Conservation (phyloP, 805 yeast genomes). For the Zygoascus flipseniorum region DNA sequence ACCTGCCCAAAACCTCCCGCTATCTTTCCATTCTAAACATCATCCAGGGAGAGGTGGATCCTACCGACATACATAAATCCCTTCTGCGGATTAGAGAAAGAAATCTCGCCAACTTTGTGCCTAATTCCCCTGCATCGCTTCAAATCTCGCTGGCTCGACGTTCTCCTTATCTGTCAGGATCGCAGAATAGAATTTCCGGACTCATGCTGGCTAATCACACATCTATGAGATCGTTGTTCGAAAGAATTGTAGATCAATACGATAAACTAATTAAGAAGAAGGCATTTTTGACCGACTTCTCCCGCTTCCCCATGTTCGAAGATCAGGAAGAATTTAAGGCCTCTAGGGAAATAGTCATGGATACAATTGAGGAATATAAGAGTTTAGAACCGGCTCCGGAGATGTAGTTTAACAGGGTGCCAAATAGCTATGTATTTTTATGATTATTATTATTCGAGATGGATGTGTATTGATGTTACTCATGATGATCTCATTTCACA, state of each 20-base stretch:
- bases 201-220: conserved; percentile 79
- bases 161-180: conserved; percentile 46
- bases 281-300: conserved; percentile 79
- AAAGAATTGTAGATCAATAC: conserved; percentile 62
- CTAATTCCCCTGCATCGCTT: conserved; percentile 75
- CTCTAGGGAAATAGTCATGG: conserved; percentile 63
- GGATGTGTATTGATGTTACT: too few relatives aligned
- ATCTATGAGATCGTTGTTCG: conserved; percentile 57
- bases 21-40: conserved; percentile 68
- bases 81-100: conserved; percentile 34
- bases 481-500: not conserved
- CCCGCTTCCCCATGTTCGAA: conserved; percentile 35
- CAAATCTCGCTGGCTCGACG: conserved; percentile 70
- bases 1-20: conserved; percentile 36
- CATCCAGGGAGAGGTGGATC: conserved; percentile 58
- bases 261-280: conserved; percentile 70
- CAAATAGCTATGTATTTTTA: too few relatives aligned
- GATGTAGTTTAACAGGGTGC: not conserved
- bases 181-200: conserved; percentile 56
- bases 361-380: conserved; percentile 73
- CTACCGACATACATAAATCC: conserved; percentile 51
- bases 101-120: conserved; percentile 57
- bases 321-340: conserved; percentile 66
- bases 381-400: conserved; percentile 18
- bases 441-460: too few relatives aligned